Conservation (phyloP, 2,329 filamentous ascomycete species). For the Trichothecium roseum region DNA sequence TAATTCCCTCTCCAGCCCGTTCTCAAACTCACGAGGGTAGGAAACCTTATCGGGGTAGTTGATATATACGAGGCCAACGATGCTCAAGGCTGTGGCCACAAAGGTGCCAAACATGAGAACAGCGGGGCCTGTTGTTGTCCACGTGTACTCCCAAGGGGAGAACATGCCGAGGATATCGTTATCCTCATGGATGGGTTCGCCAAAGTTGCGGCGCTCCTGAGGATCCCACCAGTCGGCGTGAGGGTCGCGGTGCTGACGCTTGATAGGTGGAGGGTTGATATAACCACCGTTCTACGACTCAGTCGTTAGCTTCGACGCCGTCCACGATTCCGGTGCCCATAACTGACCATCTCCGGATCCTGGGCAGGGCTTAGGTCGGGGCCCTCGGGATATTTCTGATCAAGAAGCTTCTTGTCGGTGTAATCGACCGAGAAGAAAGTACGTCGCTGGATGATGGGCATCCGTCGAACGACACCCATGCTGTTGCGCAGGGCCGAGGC, state of each 20-base stretch:
- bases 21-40: slow-evolving; percentile 60
- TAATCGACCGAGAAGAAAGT: slow-evolving; percentile 42
- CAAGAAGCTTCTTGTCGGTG: slow-evolving; percentile 33
- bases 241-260: slow-evolving; percentile 87
- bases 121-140: slow-evolving; percentile 61
- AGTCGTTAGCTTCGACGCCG: slow-evolving; percentile 12
- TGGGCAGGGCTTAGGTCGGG: slow-evolving; percentile 43
- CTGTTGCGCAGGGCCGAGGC: slow-evolving; percentile 32
- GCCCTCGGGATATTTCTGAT: slow-evolving; percentile 42
- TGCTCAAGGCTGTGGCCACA: slow-evolving; percentile 48
- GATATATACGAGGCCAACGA: slow-evolving; percentile 57
- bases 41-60: slow-evolving; percentile 64
- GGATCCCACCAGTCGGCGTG: slow-evolving; percentile 94
- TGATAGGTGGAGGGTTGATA: slow-evolving; percentile 67
- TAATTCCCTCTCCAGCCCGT: slow-evolving; percentile 63
- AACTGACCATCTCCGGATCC: slow-evolving; percentile 56
- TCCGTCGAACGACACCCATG: slow-evolving; percentile 34
- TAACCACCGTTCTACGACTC: slow-evolving; percentile 66
- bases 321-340: not conserved
- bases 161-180: slow-evolving; percentile 89
- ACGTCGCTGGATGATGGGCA: slow-evolving; percentile 46
- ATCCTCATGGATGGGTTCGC: slow-evolving; percentile 94
- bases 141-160: slow-evolving; percentile 80
- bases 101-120: slow-evolving; percentile 59
- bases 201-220: slow-evolving; percentile 93